Evolutionary conservation across 2,329 filamentous ascomycete species (phyloP).

Genomic region (Penicillium sp.): DNA sequence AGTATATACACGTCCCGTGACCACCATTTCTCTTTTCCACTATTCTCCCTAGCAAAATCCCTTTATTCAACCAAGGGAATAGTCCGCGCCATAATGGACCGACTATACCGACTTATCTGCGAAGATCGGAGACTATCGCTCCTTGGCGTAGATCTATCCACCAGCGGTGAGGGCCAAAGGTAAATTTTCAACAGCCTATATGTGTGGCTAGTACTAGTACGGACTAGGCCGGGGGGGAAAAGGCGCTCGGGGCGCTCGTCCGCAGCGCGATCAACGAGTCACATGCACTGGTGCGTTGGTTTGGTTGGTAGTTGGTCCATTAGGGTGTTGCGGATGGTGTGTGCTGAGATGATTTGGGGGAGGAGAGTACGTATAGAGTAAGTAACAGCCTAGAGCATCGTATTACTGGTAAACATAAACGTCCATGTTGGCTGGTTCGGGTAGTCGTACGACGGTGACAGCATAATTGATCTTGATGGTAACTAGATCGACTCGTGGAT

Average conservation of each 20-base stretch:
- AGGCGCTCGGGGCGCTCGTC: slow-evolving; percentile 13
- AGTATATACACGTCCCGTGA: not conserved
- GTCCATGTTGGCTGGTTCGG: not conserved
- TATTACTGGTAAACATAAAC: not conserved
- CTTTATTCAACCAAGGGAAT: slow-evolving; percentile 15
- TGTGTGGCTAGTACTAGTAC: not conserved
- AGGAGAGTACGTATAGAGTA: not conserved
- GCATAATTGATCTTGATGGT: not conserved
- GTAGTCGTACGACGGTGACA: not conserved
- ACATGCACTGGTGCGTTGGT: slow-evolving; percentile 23
- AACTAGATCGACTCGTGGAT: not conserved
- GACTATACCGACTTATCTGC: slow-evolving; percentile 31
- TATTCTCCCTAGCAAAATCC: slow-evolving; percentile 9
- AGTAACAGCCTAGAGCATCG: not conserved
- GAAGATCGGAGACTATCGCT: slow-evolving; percentile 25
- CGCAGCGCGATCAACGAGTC: slow-evolving; percentile 24
- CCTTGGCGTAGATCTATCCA: slow-evolving; percentile 25
- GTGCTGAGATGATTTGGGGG: not conserved
- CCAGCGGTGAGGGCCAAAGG: slow-evolving; percentile 23
- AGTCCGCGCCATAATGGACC: slow-evolving; percentile 15
- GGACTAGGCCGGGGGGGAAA: not conserved
- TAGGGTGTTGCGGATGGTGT: not conserved
- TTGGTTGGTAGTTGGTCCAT: slow-evolving; percentile 16
- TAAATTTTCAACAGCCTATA: no score
- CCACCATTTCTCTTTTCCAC: slow-evolving; percentile 1